Evolutionary conservation across 2,329 filamentous ascomycete genomes (phyloP).

Genomic region (Aspergillus sp.): DNA sequence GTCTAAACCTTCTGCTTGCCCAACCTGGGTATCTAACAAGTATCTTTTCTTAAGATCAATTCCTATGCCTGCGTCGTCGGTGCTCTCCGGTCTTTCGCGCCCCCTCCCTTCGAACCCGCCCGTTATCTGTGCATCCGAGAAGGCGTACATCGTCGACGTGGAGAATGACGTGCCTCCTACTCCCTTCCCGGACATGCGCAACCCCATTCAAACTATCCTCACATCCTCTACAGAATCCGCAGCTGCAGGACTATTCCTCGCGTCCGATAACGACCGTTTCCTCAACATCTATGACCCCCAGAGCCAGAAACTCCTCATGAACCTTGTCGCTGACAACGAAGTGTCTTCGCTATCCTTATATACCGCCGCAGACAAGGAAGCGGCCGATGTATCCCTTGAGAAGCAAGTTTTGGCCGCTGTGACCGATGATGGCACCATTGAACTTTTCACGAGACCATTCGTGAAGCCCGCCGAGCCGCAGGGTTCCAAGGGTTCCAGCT

Average conservation of each 20-base stretch:
- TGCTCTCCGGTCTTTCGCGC: conserved; percentile 40
- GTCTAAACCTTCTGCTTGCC: conserved; percentile 7
- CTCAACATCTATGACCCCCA: conserved; percentile 50
- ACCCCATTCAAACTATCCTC: conserved; percentile 48
- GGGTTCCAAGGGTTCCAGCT: conserved; percentile 32
- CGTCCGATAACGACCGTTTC: conserved; percentile 51
- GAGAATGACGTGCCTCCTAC: conserved; percentile 39
- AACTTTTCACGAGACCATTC: conserved; percentile 52
- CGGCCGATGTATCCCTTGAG: conserved; percentile 23
- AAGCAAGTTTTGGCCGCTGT: conserved; percentile 47
- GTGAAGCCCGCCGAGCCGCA: conserved; percentile 30
- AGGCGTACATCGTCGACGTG: conserved; percentile 47
- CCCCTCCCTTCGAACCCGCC: conserved; percentile 42
- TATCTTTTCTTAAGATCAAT: conserved; percentile 39
- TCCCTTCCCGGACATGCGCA: conserved; percentile 51
- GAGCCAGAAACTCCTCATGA: conserved; percentile 45
- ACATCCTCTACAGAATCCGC: conserved; percentile 39
- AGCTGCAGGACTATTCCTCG: conserved; percentile 44
- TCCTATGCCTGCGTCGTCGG: conserved; percentile 41
- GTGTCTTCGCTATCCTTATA: conserved; percentile 41
- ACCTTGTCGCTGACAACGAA: conserved; percentile 50
- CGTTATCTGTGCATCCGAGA: conserved; percentile 52
- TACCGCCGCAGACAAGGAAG: conserved; percentile 20
- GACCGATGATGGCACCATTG: conserved; percentile 49
- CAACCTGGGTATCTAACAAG: conserved; percentile 15